Percentiles rank a stretch among this genome's conserved stretches.
Conservation (phyloP, 1,284 basidiomycete genomes). For the Rhodotorula glutinis region DNA sequence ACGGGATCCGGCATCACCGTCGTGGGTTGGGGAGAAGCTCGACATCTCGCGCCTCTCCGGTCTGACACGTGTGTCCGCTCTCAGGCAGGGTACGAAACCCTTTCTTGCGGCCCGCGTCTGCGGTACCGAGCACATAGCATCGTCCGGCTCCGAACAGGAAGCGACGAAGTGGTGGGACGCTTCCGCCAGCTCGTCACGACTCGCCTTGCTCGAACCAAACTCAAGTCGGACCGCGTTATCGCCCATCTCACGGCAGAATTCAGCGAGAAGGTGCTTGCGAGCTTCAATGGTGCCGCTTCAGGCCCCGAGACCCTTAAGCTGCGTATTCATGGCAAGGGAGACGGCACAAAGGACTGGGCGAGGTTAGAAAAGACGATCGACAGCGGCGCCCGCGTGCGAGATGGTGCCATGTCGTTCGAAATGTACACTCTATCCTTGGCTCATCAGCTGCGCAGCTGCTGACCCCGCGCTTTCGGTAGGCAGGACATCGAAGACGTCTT, state of each 20-base stretch:
- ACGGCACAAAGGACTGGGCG: neutral
- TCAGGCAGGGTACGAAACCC: conserved; percentile 6
- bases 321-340: conserved; percentile 1
- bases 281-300: neutral
- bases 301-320: neutral
- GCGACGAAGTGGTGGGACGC: neutral
- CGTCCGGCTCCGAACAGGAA: conserved; percentile 8
- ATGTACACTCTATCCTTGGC: neutral
- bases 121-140: conserved; percentile 8
- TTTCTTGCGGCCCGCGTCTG: neutral
- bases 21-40: neutral
- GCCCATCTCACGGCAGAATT: conserved; percentile 10
- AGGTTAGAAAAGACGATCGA: conserved; percentile 7
- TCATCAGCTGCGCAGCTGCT: neutral
- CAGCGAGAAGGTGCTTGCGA: conserved; percentile 3
- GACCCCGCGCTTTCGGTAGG: too few relatives aligned
- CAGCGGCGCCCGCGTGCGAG: conserved; percentile 4
- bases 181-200: conserved; percentile 1
- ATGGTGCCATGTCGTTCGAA: conserved; percentile 10
- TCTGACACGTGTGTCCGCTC: too few relatives aligned
- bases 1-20: conserved; percentile 14
- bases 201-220: conserved; percentile 15
- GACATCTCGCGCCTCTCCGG: neutral
- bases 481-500: too few relatives aligned
- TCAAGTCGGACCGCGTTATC: conserved; percentile 3